phyloP scores from a whole-genome alignment of 345 rosid species.

The Pistacia vera region DNA sequence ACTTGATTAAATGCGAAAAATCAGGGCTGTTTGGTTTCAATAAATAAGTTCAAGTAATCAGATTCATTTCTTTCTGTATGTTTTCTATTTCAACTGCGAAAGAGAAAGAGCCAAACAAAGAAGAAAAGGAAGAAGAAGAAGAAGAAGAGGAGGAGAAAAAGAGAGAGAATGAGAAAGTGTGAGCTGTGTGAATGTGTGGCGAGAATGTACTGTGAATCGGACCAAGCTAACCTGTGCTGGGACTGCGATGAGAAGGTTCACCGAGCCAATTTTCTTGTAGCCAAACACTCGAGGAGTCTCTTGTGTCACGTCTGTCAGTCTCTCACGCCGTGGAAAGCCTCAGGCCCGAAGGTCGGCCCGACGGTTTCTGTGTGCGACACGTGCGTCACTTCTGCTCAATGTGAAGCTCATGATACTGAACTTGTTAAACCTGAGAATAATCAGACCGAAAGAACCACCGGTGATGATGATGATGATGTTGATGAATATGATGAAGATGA shows the following conservation, averaged over 20 bases:
- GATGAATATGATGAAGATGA: constrained; percentile 24
- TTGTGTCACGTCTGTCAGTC: constrained; percentile 78
- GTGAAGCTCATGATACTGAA: background rate
- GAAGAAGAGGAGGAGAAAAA: too few species aligned
- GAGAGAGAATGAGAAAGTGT: constrained; percentile 51
- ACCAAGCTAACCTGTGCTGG: constrained; percentile 82
- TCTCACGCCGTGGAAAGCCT: constrained; percentile 80
- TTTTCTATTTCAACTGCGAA: background rate
- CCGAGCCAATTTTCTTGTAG: constrained; percentile 85
- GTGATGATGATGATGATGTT: constrained; percentile 20
- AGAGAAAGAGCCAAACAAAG: background rate
- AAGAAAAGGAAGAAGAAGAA: constrained; percentile 14
- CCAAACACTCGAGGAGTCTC: constrained; percentile 73
- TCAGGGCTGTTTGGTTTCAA: background rate
- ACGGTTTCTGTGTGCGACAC: constrained; percentile 66
- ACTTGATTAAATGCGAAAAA: background rate
- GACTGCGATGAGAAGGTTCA: constrained; percentile 81
- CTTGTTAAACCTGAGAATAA: constrained; percentile 3
- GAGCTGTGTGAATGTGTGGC: constrained; percentile 67
- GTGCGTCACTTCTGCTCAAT: constrained; percentile 33
- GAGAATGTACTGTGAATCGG: constrained; percentile 79
- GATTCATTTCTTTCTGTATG: background rate
- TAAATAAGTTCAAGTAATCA: background rate
- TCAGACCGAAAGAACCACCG: constrained; percentile 19
- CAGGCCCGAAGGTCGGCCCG: constrained; percentile 53